A percentile compares a stretch with the other conserved stretches of the same genome.
These are phyloP conservation scores for Exserohilum rostratum DNA, from an alignment of 2,329 filamentous ascomycete genomes.

Conservation along the genomic window DNA sequence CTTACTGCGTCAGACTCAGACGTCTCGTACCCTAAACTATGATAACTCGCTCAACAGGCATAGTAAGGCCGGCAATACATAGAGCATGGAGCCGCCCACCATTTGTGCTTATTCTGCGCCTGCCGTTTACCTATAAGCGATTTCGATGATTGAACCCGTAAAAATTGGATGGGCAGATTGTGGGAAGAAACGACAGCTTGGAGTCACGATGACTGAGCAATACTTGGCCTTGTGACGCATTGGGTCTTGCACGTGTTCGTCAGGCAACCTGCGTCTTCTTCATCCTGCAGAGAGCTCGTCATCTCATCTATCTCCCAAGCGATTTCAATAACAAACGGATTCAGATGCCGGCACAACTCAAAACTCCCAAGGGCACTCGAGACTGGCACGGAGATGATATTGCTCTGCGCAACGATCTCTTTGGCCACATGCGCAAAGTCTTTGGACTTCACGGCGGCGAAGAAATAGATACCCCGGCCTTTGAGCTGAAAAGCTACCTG, in stretches of 20 bases:
- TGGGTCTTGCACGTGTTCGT: neutral
- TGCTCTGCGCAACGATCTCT: conserved; percentile 22
- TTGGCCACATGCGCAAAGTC: conserved; percentile 20
- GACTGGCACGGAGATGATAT: conserved; percentile 59
- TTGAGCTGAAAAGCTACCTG: conserved; percentile 83
- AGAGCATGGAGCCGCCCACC: too few species aligned
- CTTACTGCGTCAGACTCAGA: neutral
- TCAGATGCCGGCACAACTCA: conserved; percentile 59
- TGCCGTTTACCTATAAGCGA: neutral
- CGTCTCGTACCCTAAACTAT: neutral
- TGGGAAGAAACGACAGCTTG: too few species aligned
- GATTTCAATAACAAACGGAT: neutral
- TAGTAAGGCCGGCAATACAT: too few species aligned
- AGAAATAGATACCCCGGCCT: conserved; percentile 61
- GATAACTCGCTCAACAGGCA: neutral
- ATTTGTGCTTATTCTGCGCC: too few species aligned
- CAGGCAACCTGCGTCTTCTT: neutral
- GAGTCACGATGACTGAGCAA: neutral
- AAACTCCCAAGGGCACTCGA: conserved; percentile 84
- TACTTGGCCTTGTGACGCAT: neutral
- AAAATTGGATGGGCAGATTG: too few species aligned
- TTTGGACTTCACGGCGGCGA: conserved; percentile 26
- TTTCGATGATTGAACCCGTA: neutral
- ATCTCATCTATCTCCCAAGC: neutral
- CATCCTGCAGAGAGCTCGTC: neutral